Conservation (phyloP, 148 eudicot genomes). For the Spergularia marina region DNA sequence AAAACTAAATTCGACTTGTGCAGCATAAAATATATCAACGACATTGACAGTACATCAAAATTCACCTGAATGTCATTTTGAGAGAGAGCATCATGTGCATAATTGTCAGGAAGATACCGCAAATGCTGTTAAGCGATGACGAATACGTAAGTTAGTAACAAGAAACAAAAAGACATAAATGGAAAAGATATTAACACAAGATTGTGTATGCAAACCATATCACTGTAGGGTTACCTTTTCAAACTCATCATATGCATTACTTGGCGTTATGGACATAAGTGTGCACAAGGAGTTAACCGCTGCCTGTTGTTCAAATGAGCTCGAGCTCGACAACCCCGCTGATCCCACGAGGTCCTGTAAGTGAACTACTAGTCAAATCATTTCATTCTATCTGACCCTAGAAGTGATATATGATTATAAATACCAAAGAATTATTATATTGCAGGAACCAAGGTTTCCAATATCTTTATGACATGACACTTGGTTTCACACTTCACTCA, state of each 20-base stretch:
- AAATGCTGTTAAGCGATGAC: conserved; percentile 51
- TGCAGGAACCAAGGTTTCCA: neutral
- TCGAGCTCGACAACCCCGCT: conserved; percentile 67
- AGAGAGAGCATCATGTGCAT: conserved; percentile 66
- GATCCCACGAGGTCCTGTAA: conserved; percentile 74
- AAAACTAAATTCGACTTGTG: neutral
- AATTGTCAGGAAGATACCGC: conserved; percentile 56
- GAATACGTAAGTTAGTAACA: conserved; percentile 9
- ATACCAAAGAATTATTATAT: neutral
- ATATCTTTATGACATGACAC: neutral
- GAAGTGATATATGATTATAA: neutral
- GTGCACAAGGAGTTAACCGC: conserved; percentile 75
- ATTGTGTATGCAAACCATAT: neutral
- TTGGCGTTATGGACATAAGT: conserved; percentile 78
- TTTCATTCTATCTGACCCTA: neutral
- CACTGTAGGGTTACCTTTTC: conserved; percentile 52
- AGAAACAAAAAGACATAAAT: conserved; percentile 9
- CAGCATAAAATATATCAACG: neutral
- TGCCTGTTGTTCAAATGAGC: conserved; percentile 65
- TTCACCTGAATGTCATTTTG: conserved; percentile 80
- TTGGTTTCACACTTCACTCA: neutral
- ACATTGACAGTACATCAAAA: neutral
- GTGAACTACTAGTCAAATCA: neutral
- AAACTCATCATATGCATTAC: conserved; percentile 72
- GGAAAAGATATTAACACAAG: neutral